Evolutionary conservation across 1,284 basidiomycete genomes (phyloP).

Genomic region (Naganishia sp.): DNA sequence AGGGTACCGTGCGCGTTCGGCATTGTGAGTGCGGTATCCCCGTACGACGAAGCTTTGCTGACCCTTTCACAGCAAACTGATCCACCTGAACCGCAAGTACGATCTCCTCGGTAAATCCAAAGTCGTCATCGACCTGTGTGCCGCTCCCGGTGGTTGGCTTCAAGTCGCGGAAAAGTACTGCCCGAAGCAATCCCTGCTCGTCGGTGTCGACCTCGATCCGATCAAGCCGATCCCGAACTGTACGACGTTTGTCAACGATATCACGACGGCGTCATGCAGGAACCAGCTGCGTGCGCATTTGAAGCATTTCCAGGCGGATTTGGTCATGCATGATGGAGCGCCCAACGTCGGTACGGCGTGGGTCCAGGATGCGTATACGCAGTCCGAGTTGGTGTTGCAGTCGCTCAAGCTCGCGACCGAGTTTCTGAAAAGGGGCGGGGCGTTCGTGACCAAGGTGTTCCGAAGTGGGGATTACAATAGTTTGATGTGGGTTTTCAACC

Average conservation of each 20-base stretch:
- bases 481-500: conserved; percentile 97
- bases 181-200: conserved; percentile 91
- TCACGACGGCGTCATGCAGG: conserved; percentile 89
- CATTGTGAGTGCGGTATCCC: conserved; percentile 62
- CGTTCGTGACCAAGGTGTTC: conserved; percentile 98
- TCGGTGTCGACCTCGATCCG: conserved; percentile 94
- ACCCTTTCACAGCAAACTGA: conserved; percentile 69
- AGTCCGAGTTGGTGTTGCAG: conserved; percentile 95
- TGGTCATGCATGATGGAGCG: conserved; percentile 99
- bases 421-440: conserved; percentile 89
- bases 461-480: conserved; percentile 98
- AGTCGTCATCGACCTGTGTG: conserved; percentile 98
- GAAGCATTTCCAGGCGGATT: conserved; percentile 99
- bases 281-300: conserved; percentile 82
- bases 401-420: conserved; percentile 95
- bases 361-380: conserved; percentile 98
- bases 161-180: conserved; percentile 99
- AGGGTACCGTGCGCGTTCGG: conserved; percentile 98
- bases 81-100: conserved; percentile 98
- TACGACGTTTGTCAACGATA: conserved; percentile 90
- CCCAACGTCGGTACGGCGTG: conserved; percentile 99
- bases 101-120: conserved; percentile 84
- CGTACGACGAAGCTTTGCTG: too few species aligned
- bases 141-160: conserved; percentile 98
- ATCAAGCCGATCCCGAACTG: conserved; percentile 95